These are phyloP conservation scores for Pseudozyma sp. DNA, from an alignment of 1,284 basidiomycete species.

Conservation along the genomic window DNA sequence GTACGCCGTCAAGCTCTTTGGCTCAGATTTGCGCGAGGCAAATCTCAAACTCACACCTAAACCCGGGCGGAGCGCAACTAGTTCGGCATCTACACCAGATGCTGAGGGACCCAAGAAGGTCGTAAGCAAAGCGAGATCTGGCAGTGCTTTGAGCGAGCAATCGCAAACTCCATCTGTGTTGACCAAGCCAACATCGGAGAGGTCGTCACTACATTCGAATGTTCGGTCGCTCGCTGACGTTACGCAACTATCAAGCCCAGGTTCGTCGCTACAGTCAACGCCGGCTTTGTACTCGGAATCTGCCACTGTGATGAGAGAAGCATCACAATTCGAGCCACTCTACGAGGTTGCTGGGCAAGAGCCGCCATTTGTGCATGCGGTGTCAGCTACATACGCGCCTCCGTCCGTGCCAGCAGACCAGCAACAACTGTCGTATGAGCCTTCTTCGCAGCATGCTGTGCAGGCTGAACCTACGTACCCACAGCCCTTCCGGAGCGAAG, in stretches of 20 bases:
- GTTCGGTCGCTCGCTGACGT: conserved; percentile 1
- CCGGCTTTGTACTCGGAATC: conserved; percentile 4
- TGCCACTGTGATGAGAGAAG: not conserved
- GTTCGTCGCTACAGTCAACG: conserved; percentile 13
- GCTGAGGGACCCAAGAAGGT: conserved; percentile 5
- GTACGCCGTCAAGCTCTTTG: conserved; percentile 39
- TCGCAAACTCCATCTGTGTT: not conserved
- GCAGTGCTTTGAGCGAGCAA: conserved; percentile 13
- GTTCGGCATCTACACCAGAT: conserved; percentile 24
- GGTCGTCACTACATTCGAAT: conserved; percentile 2
- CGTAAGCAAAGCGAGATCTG: conserved; percentile 1
- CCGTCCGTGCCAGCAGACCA: not conserved
- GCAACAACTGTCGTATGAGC: not conserved
- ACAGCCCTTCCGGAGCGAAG: not conserved
- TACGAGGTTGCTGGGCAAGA: not conserved
- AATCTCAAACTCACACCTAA: conserved; percentile 30
- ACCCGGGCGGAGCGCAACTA: not conserved
- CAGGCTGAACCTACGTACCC: not conserved
- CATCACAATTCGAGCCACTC: no score
- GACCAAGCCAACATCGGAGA: conserved; percentile 4
- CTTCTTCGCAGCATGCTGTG: not conserved
- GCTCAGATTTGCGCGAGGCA: conserved; percentile 34
- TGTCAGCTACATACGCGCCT: not conserved
- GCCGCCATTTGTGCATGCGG: not conserved
- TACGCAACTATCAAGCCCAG: conserved; percentile 15